A percentile compares a stretch with the other conserved stretches of the same genome.
phyloP scores from a whole-genome alignment of 495 filamentous ascomycete species.

The Aspergillus kassunensis region DNA sequence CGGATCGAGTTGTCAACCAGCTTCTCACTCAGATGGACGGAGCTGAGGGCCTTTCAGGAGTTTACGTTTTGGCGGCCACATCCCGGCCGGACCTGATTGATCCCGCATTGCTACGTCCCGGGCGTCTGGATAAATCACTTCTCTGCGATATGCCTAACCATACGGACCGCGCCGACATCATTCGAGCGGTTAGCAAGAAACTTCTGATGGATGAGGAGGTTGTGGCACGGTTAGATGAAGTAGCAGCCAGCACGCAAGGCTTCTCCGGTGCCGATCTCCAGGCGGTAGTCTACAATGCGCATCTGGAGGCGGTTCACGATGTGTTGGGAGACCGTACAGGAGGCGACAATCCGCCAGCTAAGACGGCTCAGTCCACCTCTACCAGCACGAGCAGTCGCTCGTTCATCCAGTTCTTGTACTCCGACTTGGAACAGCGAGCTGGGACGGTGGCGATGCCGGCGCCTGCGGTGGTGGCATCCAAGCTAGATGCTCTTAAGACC shows the following conservation, averaged over 20 bases:
- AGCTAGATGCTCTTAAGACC: conserved; percentile 69
- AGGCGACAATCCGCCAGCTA: conserved; percentile 33
- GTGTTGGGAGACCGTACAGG: conserved; percentile 66
- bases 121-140: conserved; percentile 84
- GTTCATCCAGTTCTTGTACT: conserved; percentile 83
- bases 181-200: conserved; percentile 74
- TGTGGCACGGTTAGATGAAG: conserved; percentile 48
- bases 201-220: conserved; percentile 64
- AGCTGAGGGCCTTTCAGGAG: conserved; percentile 87
- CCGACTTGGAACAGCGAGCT: conserved; percentile 50
- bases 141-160: conserved; percentile 80
- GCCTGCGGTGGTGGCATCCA: conserved; percentile 65
- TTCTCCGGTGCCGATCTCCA: conserved; percentile 94
- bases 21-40: conserved; percentile 98
- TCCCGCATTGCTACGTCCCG: conserved; percentile 83
- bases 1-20: conserved; percentile 97
- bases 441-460: conserved; percentile 50
- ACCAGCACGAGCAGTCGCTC: conserved; percentile 36
- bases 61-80: conserved; percentile 94
- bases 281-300: conserved; percentile 91
- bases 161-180: conserved; percentile 82
- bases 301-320: conserved; percentile 94
- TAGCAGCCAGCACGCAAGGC: conserved; percentile 78
- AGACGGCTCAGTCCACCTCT: conserved; percentile 22
- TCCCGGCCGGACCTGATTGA: conserved; percentile 90